phyloP scores from a whole-genome alignment of 2,329 filamentous ascomycete species.

The Oidium heveae region DNA sequence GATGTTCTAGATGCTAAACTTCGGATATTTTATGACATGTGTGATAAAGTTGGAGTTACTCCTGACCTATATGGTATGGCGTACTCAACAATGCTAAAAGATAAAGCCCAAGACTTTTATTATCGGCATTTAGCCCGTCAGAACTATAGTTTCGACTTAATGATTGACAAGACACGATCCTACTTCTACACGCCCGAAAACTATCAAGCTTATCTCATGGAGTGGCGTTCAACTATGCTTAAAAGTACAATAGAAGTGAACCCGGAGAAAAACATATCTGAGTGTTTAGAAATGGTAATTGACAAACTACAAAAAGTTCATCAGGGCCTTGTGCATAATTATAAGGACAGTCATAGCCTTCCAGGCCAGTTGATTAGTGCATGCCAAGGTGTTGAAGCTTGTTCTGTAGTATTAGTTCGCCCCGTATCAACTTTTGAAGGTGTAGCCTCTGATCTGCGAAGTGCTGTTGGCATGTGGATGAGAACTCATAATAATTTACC shows the following conservation, averaged over 20 bases:
- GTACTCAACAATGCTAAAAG: not conserved
- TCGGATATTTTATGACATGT: not conserved
- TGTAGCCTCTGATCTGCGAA: not conserved
- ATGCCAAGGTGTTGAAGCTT: not conserved
- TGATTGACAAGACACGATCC: not conserved
- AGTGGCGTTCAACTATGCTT: not conserved
- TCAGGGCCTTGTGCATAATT: not conserved
- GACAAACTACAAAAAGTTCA: not conserved
- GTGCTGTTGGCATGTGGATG: not conserved
- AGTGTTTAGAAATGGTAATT: not conserved
- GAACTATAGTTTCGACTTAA: not conserved
- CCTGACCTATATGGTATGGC: not conserved
- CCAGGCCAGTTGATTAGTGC: not conserved
- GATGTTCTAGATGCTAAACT: not conserved
- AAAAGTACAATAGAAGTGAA: not conserved
- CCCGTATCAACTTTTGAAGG: not conserved
- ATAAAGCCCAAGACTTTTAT: not conserved
- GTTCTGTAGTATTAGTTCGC: not conserved
- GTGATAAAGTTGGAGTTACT: not conserved
- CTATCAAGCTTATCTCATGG: not conserved
- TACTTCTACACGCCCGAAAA: not conserved
- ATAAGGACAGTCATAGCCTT: not conserved
- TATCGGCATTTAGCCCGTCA: not conserved
- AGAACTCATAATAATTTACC: not conserved
- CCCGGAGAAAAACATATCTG: not conserved